Evolutionary conservation across 2,329 filamentous ascomycete species (phyloP), one percentile per base, ranked within the genome.

Genomic region (Fusarium sp.): DNA sequence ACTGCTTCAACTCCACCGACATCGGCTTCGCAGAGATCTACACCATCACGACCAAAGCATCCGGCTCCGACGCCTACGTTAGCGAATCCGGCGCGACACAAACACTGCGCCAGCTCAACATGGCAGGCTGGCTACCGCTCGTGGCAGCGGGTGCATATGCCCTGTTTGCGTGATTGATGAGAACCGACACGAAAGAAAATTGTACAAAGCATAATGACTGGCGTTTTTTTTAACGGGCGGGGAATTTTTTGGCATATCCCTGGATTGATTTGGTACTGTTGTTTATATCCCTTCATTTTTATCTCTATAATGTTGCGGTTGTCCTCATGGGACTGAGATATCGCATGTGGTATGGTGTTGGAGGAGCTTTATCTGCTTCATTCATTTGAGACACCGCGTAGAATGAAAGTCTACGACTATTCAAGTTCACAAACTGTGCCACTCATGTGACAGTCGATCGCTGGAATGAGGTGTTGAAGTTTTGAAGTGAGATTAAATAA

Each of bases 1-100:
- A 98, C 84, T 98, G 96, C 87, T 95, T 92, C 87, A 98, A 98
- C 85, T 94, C 92, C 68, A 91, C 89, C 51, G 86, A 94, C 63
- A 90, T 98, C 76, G 89, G 89, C 72, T 95, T 96, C 85, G 88
- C 93, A 62, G 87, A 92, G 73, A 86, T 98, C 74, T 98, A 94
- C 86, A 91, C 92, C 67, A 87, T 91, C 78, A 87, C 87, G 59
- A 88, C 85, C 35, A 84, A 84, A 65, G 79, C 81, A 26, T 82
- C 85, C 22, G 83, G 82, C 71, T 77, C 78, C 65, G 78, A 82
- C 45, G 74, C 77, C 17, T 82, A 82, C 70, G 72, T 78, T 48
- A 63, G 79, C 55, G 69, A 81, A 44, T 77, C 80, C 63, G 76
- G 77, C 51, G 80, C 81, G 52, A 49, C 52, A 15, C 71, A 73